Evolutionary conservation across 208 protist species (phyloP).

Genomic region (Naegleria gruberi): DNA sequence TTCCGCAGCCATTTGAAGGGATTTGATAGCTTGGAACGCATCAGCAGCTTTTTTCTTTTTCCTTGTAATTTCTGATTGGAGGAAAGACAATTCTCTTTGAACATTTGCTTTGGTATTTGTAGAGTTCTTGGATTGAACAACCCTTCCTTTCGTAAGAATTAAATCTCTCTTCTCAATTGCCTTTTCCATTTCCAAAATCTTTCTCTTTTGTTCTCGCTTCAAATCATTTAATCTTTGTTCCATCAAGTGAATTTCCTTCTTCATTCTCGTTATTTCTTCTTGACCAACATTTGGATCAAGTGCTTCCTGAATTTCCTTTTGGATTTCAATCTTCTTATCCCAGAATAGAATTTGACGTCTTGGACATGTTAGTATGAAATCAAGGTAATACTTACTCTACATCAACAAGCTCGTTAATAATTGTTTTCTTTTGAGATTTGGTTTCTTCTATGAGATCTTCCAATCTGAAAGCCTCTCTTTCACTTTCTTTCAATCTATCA

Average conservation of each 20-base stretch:
- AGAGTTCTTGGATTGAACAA: slow-evolving; percentile 51
- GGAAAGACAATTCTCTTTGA: slow-evolving; percentile 67
- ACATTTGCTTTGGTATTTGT: slow-evolving; percentile 62
- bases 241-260: slow-evolving; percentile 87
- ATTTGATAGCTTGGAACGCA: slow-evolving; percentile 65
- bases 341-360: slow-evolving; percentile 81
- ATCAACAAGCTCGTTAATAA: slow-evolving; percentile 73
- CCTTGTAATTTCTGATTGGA: slow-evolving; percentile 70
- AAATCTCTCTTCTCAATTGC: slow-evolving; percentile 79
- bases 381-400: slow-evolving; percentile 47
- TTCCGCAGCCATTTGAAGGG: slow-evolving; percentile 64
- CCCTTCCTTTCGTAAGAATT: slow-evolving; percentile 77
- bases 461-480: slow-evolving; percentile 71
- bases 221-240: slow-evolving; percentile 75
- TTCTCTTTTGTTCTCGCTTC: slow-evolving; percentile 76
- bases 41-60: slow-evolving; percentile 68
- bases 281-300: slow-evolving; percentile 81
- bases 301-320: slow-evolving; percentile 85
- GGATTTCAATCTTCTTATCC: slow-evolving; percentile 89
- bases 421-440: slow-evolving; percentile 57
- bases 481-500: slow-evolving; percentile 62
- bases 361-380: background rate
- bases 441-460: slow-evolving; percentile 70
- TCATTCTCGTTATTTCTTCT: slow-evolving; percentile 85
- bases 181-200: slow-evolving; percentile 87